Conservation (phyloP, 2,329 filamentous ascomycete genomes). For the Cladosporium oxysporum region DNA sequence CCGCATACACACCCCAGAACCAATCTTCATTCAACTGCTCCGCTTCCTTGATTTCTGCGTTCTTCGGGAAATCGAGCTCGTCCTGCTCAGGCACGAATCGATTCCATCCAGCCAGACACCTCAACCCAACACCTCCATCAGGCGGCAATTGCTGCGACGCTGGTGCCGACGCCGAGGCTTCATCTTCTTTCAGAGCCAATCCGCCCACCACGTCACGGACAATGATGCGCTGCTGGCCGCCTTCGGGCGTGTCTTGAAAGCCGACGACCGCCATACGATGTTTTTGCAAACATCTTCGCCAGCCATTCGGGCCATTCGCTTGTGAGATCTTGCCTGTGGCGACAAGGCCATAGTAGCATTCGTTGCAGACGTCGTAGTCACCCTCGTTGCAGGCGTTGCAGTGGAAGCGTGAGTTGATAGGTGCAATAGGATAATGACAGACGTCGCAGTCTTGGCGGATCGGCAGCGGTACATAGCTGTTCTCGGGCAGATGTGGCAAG, state of each 20-base stretch:
- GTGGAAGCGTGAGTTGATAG: conserved; percentile 71
- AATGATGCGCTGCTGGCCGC: conserved; percentile 68
- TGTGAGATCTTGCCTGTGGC: conserved; percentile 64
- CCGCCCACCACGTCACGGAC: conserved; percentile 78
- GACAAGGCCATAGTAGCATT: conserved; percentile 73
- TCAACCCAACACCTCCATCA: conserved; percentile 70
- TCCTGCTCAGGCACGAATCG: conserved; percentile 74
- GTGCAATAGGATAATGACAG: conserved; percentile 71
- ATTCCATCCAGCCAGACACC: conserved; percentile 68
- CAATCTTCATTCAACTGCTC: conserved; percentile 90
- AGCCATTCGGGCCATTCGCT: conserved; percentile 77
- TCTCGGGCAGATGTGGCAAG: conserved; percentile 42
- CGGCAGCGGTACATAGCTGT: conserved; percentile 54
- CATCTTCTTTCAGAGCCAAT: conserved; percentile 59
- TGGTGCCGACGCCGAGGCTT: not conserved
- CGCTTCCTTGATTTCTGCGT: conserved; percentile 79
- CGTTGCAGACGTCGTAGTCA: conserved; percentile 83
- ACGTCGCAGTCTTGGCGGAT: conserved; percentile 78
- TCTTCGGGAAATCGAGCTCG: conserved; percentile 80
- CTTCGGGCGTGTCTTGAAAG: conserved; percentile 65
- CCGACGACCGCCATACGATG: conserved; percentile 84
- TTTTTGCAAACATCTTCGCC: conserved; percentile 76
- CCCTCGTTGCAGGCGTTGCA: conserved; percentile 75
- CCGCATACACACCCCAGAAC: conserved; percentile 86
- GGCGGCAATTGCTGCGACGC: conserved; percentile 49